Evolutionary conservation across 1,284 basidiomycete species (phyloP).

Genomic region (Sparassis latifolia): DNA sequence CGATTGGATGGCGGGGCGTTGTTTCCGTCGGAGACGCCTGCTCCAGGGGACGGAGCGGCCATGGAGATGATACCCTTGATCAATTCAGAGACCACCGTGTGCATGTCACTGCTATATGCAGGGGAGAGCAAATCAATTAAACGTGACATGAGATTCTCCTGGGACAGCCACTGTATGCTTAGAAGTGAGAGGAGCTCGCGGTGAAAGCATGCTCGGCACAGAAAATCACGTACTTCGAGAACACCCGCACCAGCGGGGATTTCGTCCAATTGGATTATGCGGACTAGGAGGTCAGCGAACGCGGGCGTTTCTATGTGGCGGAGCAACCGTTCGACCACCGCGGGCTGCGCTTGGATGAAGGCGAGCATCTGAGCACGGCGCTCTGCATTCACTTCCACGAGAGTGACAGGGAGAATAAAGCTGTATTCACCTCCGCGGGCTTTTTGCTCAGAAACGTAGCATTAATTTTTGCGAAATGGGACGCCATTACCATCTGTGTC

Average conservation of each 20-base stretch:
- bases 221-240: constrained; percentile 65
- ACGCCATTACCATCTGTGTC: constrained; percentile 68
- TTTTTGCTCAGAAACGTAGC: constrained; percentile 83
- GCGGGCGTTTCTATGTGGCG: constrained; percentile 86
- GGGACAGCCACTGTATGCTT: constrained; percentile 75
- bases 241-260: constrained; percentile 77
- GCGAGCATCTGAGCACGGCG: constrained; percentile 71
- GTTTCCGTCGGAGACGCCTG: constrained; percentile 59
- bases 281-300: constrained; percentile 87
- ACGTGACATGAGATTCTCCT: constrained; percentile 77
- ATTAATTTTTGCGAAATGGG: constrained; percentile 86
- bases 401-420: constrained; percentile 15
- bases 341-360: constrained; percentile 83
- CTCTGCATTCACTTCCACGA: constrained; percentile 23
- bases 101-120: constrained; percentile 69
- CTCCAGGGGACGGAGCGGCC: constrained; percentile 82
- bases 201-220: constrained; percentile 20
- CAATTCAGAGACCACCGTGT: constrained; percentile 86
- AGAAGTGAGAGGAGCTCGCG: constrained; percentile 28
- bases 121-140: constrained; percentile 86
- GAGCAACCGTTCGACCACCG: constrained; percentile 80
- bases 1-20: constrained; percentile 77
- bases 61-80: constrained; percentile 95
- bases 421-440: constrained; percentile 71
- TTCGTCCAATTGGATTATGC: constrained; percentile 91